Base-by-base conservation (phyloP, 306 rosid species). In the Acacia confusa region DNA sequence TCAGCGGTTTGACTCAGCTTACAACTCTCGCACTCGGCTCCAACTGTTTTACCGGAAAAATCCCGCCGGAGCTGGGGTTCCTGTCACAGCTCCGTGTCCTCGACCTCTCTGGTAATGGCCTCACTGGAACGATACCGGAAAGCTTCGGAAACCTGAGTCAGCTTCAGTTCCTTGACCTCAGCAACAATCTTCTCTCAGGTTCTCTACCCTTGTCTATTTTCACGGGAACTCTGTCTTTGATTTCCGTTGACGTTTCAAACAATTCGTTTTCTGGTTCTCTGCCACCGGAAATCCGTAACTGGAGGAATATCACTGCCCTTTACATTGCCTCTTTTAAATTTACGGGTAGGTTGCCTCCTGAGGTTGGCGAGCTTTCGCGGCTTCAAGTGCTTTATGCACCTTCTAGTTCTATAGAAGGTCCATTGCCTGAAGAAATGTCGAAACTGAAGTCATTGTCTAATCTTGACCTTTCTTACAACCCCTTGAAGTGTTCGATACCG, bases 401-500 rank as follows among this genome's bases (percentile, higher is more conserved):
- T 68, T 81, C 85, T 32, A 92, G 97, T 89, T 90, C 38, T 48
- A 81, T 96, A 40, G 88, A 95, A 6, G 99, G 99, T 55, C 99
- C 99, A 17, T 75, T 96, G 71, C 99, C 99, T 0, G 90, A 87
- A 45, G 97, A 92, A 84, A 81, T 96, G 73, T 90, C 88, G 5
- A 78, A 87, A 78, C 80, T 96, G n/a, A 68, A 88, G 64, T 80
- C 89, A 11, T 79, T 96, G 83, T 48, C 78, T 9, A 92, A 88
- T 36, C 90, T 96, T 70, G 99, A 96, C 77, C 91, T 96, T 75
- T 96, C 99, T 25, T 85, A 90, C 81, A 96, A 96, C 76, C 99
- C 99, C 1, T 86, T 96, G 76, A 86, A 77, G 70, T 93, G 97
- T 89, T 88, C 97, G 3, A 91, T 96, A 60, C 97, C 99, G 24